Conservation (phyloP, 106 monocot species). For the Allium sativum region DNA sequence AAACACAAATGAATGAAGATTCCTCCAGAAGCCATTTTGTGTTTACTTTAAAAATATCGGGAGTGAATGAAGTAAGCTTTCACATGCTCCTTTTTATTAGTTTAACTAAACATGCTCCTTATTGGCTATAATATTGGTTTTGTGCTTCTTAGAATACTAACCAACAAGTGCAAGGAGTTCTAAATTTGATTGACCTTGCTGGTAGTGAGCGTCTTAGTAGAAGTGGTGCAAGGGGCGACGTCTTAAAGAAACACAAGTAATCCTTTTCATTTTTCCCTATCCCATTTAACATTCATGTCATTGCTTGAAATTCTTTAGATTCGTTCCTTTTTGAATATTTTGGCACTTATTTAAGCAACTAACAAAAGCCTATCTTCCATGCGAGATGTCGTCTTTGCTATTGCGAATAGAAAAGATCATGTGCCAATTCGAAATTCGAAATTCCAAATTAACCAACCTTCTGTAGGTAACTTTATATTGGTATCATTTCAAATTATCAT, state of each 20-base stretch:
- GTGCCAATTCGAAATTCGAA: constrained; percentile 48
- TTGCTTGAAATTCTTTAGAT: no score
- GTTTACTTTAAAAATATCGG: constrained; percentile 72
- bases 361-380: constrained; percentile 82
- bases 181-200: constrained; percentile 90
- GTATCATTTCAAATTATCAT: no score
- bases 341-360: constrained; percentile 59
- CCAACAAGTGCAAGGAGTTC: constrained; percentile 83
- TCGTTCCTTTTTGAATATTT: no score
- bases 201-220: constrained; percentile 86
- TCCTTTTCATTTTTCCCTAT: background rate
- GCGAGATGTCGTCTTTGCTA: constrained; percentile 74
- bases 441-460: constrained; percentile 84
- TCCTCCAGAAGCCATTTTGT: constrained; percentile 96
- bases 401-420: constrained; percentile 81
- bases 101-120: background rate
- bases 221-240: constrained; percentile 93
- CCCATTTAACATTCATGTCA: no score
- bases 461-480: constrained; percentile 39
- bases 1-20: constrained; percentile 89
- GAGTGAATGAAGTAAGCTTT: constrained; percentile 65
- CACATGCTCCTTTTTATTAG: background rate
- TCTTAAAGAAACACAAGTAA: constrained; percentile 82
- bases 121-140: background rate
- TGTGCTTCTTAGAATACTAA: constrained; percentile 43